A percentile compares a stretch with the other conserved stretches of the same genome.
Evolutionary conservation across 2,329 filamentous ascomycete genomes (phyloP).

Genomic region (Trichoderma cornu-damae): DNA sequence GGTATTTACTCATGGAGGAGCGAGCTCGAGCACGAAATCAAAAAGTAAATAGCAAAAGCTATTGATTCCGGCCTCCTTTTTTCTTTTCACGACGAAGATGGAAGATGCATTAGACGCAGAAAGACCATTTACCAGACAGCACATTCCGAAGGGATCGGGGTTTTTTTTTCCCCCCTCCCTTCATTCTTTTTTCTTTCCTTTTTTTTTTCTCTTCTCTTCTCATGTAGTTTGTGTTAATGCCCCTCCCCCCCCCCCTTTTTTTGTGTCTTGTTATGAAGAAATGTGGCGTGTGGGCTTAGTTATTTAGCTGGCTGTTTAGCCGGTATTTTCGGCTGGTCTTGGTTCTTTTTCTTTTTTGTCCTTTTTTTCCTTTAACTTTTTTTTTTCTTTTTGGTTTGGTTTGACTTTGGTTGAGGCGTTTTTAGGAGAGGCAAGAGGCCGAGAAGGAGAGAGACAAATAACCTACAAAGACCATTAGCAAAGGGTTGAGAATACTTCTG

Average conservation of each 20-base stretch:
- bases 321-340: background rate
- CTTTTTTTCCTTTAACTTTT: no score
- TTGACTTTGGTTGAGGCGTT: constrained; percentile 1
- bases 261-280: constrained; percentile 14
- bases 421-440: background rate
- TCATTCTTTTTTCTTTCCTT: constrained; percentile 16
- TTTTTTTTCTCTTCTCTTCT: constrained; percentile 12
- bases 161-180: background rate
- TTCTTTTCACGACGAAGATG: background rate
- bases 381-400: background rate
- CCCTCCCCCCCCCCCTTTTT: no score
- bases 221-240: constrained; percentile 11
- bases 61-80: background rate
- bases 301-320: constrained; percentile 1
- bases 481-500: background rate
- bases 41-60: background rate
- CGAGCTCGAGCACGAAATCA: background rate
- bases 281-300: constrained; percentile 7
- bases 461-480: background rate
- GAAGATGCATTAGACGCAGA: background rate
- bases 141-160: background rate
- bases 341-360: background rate
- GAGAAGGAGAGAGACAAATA: background rate
- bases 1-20: background rate
- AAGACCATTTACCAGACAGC: background rate